Evolutionary conservation across 305 asterid species (phyloP).

Genomic region (Plantago coronopus): DNA sequence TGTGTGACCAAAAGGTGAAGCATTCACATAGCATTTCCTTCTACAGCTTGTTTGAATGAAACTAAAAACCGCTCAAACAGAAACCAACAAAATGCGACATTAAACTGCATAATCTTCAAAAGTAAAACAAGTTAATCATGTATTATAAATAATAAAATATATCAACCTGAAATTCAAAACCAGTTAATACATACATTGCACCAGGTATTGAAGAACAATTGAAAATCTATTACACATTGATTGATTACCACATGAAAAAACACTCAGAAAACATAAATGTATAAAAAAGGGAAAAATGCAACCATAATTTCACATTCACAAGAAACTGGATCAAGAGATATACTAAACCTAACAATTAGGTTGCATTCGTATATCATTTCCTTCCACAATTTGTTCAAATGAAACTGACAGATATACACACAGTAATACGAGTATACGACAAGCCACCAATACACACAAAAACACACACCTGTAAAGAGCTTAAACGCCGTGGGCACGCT

Average conservation of each 20-base stretch:
- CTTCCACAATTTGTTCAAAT: constrained; percentile 15
- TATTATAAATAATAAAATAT: too few species aligned
- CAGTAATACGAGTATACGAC: constrained; percentile 9
- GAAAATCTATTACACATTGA: background rate
- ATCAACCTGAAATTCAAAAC: too few species aligned
- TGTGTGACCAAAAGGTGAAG: too few species aligned
- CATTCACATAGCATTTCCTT: too few species aligned
- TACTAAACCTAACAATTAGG: constrained; percentile 21
- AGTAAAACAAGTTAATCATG: too few species aligned
- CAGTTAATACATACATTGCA: background rate
- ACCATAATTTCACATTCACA: constrained; percentile 6
- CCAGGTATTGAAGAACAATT: background rate
- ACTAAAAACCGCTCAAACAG: too few species aligned
- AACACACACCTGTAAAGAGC: constrained; percentile 71
- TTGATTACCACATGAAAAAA: background rate
- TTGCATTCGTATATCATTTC: constrained; percentile 27
- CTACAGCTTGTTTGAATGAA: too few species aligned
- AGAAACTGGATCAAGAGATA: too few species aligned
- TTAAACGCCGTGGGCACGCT: constrained; percentile 98
- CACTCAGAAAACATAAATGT: background rate
- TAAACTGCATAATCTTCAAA: too few species aligned
- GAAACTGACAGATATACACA: constrained; percentile 10
- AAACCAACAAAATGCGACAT: too few species aligned
- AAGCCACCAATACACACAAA: constrained; percentile 21
- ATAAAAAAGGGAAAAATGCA: constrained; percentile 14